Evolutionary conservation across 106 monocot species (phyloP), one percentile per base, ranked within the genome.

Genomic region (Agapanthus africanus): DNA sequence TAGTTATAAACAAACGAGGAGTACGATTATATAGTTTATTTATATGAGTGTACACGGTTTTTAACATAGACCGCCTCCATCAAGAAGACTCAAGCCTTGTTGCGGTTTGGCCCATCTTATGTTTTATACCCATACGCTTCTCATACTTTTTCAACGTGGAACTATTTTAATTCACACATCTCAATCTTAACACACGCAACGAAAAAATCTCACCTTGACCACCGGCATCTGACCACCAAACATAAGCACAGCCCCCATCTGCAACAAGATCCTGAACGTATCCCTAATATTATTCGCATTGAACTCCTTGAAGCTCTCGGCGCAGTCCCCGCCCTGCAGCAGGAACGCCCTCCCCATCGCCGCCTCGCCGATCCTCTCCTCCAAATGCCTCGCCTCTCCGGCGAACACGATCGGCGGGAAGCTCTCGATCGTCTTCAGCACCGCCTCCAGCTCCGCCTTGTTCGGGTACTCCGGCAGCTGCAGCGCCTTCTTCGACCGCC

Each of bases 281-380:
- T 94, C 94, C 32, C 94, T 66, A 66, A 94, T 94, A 76, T 94
- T 94, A 66, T 94, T 90, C 33, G 84, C 94, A 51, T 87, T 82
- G 78, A 90, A 94, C 82, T 94, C 94, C 76, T 94, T 94, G 84
- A 94, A 94, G 70, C 94, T 94, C 90, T 94, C 94, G 37, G 94
- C 94, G 64, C 94, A 94, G 51, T 94, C 93, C 10, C 93, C 93
- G 7, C 93, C 93, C 81, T 84, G 84, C 21, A 94, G 80, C 31
- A 94, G 82, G 70, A 94, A 94, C 7, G 93, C 93, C 59, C 75
- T 54, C 31, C 93, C 93, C 33, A 94, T 40, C 37, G 90, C 93
- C 1, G 90, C 90, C 18, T 94, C 93, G 19, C 70, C 87, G n/a
- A 93, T 77, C 11, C 78, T 70, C 81, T 93, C 93, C 70, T 93